A percentile compares a stretch with the other conserved stretches of the same genome.
These are phyloP conservation scores for Crithidia sp. DNA, from an alignment of 208 protist species.

Conservation along the genomic window DNA sequence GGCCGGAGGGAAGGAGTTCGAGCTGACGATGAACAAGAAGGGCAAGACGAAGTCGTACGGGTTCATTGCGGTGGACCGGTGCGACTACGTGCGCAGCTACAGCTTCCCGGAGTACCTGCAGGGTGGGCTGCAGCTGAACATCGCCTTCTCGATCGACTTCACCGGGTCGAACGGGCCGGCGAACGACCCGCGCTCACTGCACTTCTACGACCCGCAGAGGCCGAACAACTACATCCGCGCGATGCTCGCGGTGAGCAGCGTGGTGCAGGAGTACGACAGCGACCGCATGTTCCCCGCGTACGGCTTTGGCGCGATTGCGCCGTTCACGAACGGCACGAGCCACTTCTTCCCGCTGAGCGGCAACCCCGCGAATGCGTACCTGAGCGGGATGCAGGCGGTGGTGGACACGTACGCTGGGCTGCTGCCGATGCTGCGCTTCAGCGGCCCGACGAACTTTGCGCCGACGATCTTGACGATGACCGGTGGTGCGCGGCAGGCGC, in stretches of 20 bases:
- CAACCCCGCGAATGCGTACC: constrained; percentile 43
- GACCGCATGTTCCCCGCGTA: constrained; percentile 51
- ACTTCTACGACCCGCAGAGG: constrained; percentile 41
- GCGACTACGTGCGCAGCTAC: constrained; percentile 17
- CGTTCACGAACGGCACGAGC: constrained; percentile 41
- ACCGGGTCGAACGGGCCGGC: constrained; percentile 66
- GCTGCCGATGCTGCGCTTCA: constrained; percentile 42
- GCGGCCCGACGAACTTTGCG: constrained; percentile 78
- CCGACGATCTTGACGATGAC: constrained; percentile 36
- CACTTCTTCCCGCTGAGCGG: constrained; percentile 65
- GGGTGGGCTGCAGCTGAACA: constrained; percentile 58
- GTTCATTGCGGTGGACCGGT: constrained; percentile 26
- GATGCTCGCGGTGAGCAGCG: constrained; percentile 45
- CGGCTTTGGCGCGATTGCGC: constrained; percentile 49
- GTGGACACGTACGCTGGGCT: constrained; percentile 51
- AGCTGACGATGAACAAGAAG: constrained; percentile 32
- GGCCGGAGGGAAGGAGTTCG: constrained; percentile 19
- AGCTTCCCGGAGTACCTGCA: constrained; percentile 71
- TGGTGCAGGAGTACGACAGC: constrained; percentile 61
- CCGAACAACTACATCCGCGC: constrained; percentile 55
- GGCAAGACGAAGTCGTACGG: constrained; percentile 40
- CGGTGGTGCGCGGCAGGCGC: constrained; percentile 27
- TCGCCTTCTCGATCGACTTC: constrained; percentile 82
- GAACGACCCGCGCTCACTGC: constrained; percentile 55
- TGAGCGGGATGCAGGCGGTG: constrained; percentile 59